phyloP scores from a whole-genome alignment of 306 rosid species.

The Citrullus amarus region DNA sequence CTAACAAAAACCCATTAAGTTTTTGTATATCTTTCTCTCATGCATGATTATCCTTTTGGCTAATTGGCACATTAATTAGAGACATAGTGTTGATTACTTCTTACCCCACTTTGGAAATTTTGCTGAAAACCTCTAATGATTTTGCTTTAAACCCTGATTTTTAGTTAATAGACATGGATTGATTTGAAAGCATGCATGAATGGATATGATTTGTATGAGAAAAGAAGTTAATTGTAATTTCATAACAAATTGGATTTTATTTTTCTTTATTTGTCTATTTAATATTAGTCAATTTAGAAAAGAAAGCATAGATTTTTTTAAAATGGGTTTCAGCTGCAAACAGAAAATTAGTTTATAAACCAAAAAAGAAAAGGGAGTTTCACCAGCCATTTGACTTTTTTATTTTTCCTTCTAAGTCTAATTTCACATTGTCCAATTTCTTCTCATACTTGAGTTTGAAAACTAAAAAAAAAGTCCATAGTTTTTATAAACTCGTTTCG shows the following conservation, averaged over 20 bases:
- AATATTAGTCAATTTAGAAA: neutral
- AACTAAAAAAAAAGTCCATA: too few relatives aligned
- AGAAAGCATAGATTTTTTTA: neutral
- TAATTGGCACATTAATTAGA: neutral
- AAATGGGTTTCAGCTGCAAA: too few relatives aligned
- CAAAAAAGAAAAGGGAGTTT: neutral
- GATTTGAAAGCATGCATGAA: neutral
- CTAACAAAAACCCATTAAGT: too few relatives aligned
- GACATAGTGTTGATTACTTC: neutral
- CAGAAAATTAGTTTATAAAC: neutral
- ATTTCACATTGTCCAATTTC: too few relatives aligned
- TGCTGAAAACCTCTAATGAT: constrained; percentile 6
- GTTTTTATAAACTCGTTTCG: too few relatives aligned
- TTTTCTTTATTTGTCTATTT: neutral
- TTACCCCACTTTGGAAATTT: neutral
- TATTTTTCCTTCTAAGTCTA: too few relatives aligned
- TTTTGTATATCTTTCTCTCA: neutral
- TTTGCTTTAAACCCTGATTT: neutral
- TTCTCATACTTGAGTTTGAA: too few relatives aligned
- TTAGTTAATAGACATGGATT: neutral
- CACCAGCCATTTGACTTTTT: too few relatives aligned
- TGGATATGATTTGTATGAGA: neutral
- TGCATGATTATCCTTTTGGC: neutral
- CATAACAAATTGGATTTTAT: neutral
- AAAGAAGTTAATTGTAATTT: neutral